Evolutionary conservation across 805 yeast species (phyloP).

Genomic region (Candida caryicola): DNA sequence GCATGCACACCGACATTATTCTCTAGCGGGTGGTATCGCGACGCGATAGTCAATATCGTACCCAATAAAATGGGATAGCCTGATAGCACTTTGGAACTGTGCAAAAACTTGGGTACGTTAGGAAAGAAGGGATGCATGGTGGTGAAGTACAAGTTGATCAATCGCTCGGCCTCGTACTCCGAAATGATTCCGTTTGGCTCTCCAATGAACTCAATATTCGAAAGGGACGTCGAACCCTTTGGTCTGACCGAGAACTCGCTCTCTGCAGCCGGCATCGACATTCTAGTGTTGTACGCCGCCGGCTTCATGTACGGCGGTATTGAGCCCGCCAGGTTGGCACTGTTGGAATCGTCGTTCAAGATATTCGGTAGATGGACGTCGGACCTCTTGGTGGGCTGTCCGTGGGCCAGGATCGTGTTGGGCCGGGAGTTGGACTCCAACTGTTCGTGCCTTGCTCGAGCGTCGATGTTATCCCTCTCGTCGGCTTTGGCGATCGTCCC

Average conservation of each 20-base stretch:
- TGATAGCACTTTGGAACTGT: slow-evolving; percentile 60
- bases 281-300: slow-evolving; percentile 18
- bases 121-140: slow-evolving; percentile 92
- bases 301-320: slow-evolving; percentile 24
- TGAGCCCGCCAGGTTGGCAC: neutral
- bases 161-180: slow-evolving; percentile 56
- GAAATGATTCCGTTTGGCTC: slow-evolving; percentile 52
- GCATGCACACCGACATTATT: slow-evolving; percentile 26
- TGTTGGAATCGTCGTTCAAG: neutral
- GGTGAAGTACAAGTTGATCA: slow-evolving; percentile 62
- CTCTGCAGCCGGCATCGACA: slow-evolving; percentile 44
- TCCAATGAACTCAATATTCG: slow-evolving; percentile 67
- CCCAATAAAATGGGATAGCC: slow-evolving; percentile 80
- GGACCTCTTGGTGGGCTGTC: neutral
- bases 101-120: slow-evolving; percentile 72
- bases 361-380: neutral
- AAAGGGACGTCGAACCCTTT: slow-evolving; percentile 43
- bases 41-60: slow-evolving; percentile 74
- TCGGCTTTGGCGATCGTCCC: slow-evolving; percentile 72
- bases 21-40: slow-evolving; percentile 68
- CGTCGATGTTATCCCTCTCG: slow-evolving; percentile 59
- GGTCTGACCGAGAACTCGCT: slow-evolving; percentile 44
- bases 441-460: slow-evolving; percentile 45
- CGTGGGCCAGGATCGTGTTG: neutral
- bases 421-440: slow-evolving; percentile 29